Conservation (phyloP, 352 stramenopile species). For the Globisporangium emineosum region DNA sequence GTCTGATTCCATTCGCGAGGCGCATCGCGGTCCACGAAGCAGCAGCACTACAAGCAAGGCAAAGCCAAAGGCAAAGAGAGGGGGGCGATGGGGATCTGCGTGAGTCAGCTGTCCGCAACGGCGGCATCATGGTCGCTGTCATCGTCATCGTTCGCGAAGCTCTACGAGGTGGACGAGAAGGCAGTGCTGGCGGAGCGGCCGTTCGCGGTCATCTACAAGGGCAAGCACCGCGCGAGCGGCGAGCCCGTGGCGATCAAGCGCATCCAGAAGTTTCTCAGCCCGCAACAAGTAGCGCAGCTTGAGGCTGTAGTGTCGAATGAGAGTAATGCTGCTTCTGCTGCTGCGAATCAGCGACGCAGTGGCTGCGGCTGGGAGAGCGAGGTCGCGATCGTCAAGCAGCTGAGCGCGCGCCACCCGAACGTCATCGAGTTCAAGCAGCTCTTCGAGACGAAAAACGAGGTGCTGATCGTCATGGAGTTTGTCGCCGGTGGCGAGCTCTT, state of each 20-base stretch:
- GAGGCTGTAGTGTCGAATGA: neutral
- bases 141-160: conserved; percentile 26
- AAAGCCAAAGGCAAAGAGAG: too few species aligned
- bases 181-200: conserved; percentile 40
- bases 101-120: conserved; percentile 23
- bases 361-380: conserved; percentile 43
- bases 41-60: neutral
- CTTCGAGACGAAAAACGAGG: conserved; percentile 44
- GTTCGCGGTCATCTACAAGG: conserved; percentile 51
- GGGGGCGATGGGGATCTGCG: conserved; percentile 50
- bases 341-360: neutral
- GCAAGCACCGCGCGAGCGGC: conserved; percentile 29
- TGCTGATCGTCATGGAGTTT: conserved; percentile 61
- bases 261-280: conserved; percentile 33
- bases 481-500: conserved; percentile 66
- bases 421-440: conserved; percentile 52
- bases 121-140: neutral
- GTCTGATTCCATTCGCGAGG: neutral
- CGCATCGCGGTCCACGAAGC: neutral
- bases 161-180: conserved; percentile 47
- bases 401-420: conserved; percentile 50
- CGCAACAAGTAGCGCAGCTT: conserved; percentile 6
- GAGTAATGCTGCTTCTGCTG: neutral
- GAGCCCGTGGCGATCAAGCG: conserved; percentile 57
- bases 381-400: conserved; percentile 39